Conservation (phyloP, 768 basidiomycete genomes). For the Psilocybe sp. region DNA sequence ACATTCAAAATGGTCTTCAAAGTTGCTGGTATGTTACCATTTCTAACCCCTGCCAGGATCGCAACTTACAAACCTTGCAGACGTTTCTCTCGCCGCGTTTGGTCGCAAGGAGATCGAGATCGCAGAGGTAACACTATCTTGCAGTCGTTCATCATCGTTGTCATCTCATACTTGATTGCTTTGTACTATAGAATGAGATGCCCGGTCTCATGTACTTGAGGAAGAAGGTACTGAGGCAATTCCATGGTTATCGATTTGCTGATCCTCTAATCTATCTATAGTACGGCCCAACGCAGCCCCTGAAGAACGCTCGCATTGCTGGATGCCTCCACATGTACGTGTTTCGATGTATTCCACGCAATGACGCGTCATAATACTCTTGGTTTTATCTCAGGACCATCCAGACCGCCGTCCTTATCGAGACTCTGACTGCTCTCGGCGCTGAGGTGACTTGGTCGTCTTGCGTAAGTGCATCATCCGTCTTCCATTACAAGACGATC, state of each 20-base stretch:
- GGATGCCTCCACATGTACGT: slow-evolving; percentile 96
- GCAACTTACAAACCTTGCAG: slow-evolving; percentile 34
- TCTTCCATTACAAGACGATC: not conserved
- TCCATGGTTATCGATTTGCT: slow-evolving; percentile 13
- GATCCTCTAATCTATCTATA: slow-evolving; percentile 30
- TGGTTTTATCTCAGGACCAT: slow-evolving; percentile 69
- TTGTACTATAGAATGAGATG: slow-evolving; percentile 75
- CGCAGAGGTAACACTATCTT: slow-evolving; percentile 71
- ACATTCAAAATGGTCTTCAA: slow-evolving; percentile 76
- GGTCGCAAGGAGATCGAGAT: slow-evolving; percentile 99
- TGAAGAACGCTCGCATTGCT: slow-evolving; percentile 93
- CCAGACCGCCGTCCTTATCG: slow-evolving; percentile 97
- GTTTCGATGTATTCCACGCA: not conserved
- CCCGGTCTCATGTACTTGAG: slow-evolving; percentile 94
- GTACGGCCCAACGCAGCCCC: slow-evolving; percentile 79
- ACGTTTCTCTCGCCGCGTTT: slow-evolving; percentile 97
- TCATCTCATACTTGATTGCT: slow-evolving; percentile 14
- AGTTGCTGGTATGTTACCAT: slow-evolving; percentile 65
- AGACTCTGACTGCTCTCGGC: slow-evolving; percentile 92
- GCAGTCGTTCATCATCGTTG: slow-evolving; percentile 5
- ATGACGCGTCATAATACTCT: slow-evolving; percentile 6
- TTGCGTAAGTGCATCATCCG: slow-evolving; percentile 57
- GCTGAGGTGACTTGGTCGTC: slow-evolving; percentile 99
- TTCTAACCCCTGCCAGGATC: not conserved
- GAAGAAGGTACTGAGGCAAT: slow-evolving; percentile 55